phyloP scores from a whole-genome alignment of 2,329 filamentous ascomycete genomes.

The Fusarium sp. region DNA sequence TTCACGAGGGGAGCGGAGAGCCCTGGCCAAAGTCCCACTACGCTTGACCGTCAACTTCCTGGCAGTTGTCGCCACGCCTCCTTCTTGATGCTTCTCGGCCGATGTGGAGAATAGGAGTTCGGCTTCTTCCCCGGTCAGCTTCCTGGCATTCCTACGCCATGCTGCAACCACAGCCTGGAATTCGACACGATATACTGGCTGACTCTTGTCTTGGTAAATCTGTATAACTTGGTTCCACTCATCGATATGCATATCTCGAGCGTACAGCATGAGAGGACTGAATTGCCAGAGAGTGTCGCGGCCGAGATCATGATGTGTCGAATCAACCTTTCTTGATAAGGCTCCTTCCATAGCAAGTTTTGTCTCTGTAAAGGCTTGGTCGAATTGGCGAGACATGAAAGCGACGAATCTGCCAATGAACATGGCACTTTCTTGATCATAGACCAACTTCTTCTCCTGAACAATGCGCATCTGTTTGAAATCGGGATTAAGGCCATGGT shows the following conservation, averaged over 20 bases:
- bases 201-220: constrained; percentile 82
- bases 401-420: constrained; percentile 85
- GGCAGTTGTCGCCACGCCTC: constrained; percentile 77
- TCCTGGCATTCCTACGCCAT: constrained; percentile 85
- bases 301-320: constrained; percentile 76
- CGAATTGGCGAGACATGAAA: constrained; percentile 86
- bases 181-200: constrained; percentile 82
- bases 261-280: constrained; percentile 87
- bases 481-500: constrained; percentile 73
- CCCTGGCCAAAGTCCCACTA: constrained; percentile 86
- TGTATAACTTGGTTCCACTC: constrained; percentile 86
- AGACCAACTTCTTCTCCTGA: constrained; percentile 93
- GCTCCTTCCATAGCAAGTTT: constrained; percentile 72
- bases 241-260: constrained; percentile 82
- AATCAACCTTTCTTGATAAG: constrained; percentile 75
- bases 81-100: constrained; percentile 85
- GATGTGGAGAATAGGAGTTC: constrained; percentile 91
- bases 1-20: constrained; percentile 74
- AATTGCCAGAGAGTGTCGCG: constrained; percentile 87
- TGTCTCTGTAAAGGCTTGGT: constrained; percentile 78
- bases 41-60: constrained; percentile 94
- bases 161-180: constrained; percentile 81
- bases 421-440: constrained; percentile 77
- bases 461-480: constrained; percentile 93
- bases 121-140: constrained; percentile 79